Evolutionary conservation across 164 flowering plant species (phyloP).

Genomic region (Piper betle): DNA sequence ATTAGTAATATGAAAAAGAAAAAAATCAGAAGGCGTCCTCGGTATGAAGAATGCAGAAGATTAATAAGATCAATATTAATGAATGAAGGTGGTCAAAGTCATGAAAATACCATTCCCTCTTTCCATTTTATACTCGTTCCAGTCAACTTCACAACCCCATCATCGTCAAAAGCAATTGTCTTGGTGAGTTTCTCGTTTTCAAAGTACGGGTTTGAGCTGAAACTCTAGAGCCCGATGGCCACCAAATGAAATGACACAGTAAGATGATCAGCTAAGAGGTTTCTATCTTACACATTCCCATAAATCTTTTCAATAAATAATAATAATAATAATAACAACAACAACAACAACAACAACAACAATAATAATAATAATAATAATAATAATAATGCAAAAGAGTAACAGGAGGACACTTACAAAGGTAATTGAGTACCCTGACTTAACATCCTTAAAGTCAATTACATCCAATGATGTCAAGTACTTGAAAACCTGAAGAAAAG

Average conservation of each 20-base stretch:
- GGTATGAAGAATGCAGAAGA: not conserved
- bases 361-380: no score
- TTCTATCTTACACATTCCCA: no score
- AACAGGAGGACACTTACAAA: constrained; percentile 45
- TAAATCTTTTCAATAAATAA: no score
- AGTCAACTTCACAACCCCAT: constrained; percentile 26
- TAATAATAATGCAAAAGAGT: not conserved
- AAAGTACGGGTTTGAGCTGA: constrained; percentile 35
- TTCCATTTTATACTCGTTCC: constrained; percentile 44
- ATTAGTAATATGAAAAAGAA: not conserved
- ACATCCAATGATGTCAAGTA: constrained; percentile 66
- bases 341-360: no score
- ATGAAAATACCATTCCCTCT: constrained; percentile 32
- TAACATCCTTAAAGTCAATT: constrained; percentile 69
- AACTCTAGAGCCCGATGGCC: constrained; percentile 18
- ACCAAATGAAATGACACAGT: not conserved
- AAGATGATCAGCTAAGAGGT: not conserved
- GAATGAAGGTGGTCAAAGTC: not conserved
- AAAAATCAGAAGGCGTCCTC: not conserved
- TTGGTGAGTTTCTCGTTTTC: constrained; percentile 33
- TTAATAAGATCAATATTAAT: not conserved
- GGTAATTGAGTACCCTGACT: constrained; percentile 71
- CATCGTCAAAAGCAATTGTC: constrained; percentile 26
- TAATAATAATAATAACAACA: no score
- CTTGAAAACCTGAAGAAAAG: constrained; percentile 54